Conservation (phyloP, 345 rosid genomes). For the Mallotus nudiflorus region DNA sequence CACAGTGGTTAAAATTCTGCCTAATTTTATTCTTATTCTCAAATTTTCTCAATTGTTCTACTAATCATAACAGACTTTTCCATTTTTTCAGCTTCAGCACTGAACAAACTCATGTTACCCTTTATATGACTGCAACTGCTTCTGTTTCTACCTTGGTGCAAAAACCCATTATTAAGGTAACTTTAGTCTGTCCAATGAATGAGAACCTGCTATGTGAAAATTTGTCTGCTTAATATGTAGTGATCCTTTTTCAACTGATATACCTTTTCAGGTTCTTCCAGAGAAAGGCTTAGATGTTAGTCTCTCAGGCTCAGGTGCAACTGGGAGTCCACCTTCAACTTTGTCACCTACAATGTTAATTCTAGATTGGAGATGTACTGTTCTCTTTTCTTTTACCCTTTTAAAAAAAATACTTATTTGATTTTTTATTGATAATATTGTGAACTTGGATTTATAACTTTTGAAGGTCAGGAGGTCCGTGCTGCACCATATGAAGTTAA, state of each 20-base stretch:
- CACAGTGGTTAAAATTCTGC: slow-evolving; percentile 11
- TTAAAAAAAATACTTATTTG: no score
- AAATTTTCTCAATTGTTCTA: background rate
- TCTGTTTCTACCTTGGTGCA: slow-evolving; percentile 63
- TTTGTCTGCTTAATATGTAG: slow-evolving; percentile 5
- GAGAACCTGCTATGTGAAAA: slow-evolving; percentile 6
- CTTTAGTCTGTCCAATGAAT: slow-evolving; percentile 3
- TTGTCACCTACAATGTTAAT: slow-evolving; percentile 73
- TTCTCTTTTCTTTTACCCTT: no score
- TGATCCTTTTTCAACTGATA: slow-evolving; percentile 12
- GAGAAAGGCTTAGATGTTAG: slow-evolving; percentile 65
- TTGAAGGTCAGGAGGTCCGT: slow-evolving; percentile 61
- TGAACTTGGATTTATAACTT: slow-evolving; percentile 21
- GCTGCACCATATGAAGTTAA: slow-evolving; percentile 69
- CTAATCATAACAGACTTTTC: background rate
- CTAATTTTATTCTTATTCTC: background rate
- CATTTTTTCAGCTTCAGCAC: slow-evolving; percentile 64
- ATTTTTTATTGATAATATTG: slow-evolving; percentile 11
- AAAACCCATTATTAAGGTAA: slow-evolving; percentile 67
- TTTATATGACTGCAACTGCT: slow-evolving; percentile 88
- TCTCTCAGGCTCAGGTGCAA: slow-evolving; percentile 64
- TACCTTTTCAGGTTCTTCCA: slow-evolving; percentile 57
- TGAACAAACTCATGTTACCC: slow-evolving; percentile 71
- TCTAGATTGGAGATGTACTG: slow-evolving; percentile 84
- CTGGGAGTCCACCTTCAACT: slow-evolving; percentile 76